Percentiles rank a stretch among this genome's conserved stretches.
phyloP scores from a whole-genome alignment of 2,329 filamentous ascomycete genomes.

The Eutypa lata region DNA sequence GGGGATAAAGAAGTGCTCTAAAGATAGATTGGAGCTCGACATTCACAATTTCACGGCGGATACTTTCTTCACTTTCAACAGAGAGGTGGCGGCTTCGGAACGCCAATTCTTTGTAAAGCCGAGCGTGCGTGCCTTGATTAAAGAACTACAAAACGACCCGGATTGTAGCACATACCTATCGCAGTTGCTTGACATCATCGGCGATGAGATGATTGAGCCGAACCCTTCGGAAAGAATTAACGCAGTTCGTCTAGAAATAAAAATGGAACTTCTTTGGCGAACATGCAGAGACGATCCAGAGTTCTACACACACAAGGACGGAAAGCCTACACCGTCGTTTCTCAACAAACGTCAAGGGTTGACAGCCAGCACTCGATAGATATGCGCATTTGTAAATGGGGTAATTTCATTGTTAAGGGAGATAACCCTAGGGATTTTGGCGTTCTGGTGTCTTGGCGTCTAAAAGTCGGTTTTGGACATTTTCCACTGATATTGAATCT shows the following conservation, averaged over 20 bases:
- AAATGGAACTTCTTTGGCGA: conserved; percentile 5
- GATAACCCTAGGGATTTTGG: no score
- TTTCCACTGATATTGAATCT: no score
- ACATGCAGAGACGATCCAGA: conserved; percentile 3
- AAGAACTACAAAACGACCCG: conserved; percentile 4
- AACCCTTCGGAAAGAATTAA: conserved; percentile 5
- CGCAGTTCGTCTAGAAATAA: conserved; percentile 1
- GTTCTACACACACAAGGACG: conserved; percentile 9
- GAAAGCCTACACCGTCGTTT: neutral
- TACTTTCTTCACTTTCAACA: conserved; percentile 15
- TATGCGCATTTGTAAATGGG: no score
- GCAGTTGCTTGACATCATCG: conserved; percentile 13
- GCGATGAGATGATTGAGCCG: conserved; percentile 15
- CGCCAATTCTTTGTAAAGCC: conserved; percentile 10
- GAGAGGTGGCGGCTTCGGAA: neutral
- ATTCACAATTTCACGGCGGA: conserved; percentile 11
- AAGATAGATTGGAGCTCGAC: conserved; percentile 5
- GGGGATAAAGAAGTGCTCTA: conserved; percentile 10
- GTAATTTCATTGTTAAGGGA: no score
- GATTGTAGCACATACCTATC: conserved; percentile 9
- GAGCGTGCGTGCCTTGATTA: conserved; percentile 10
- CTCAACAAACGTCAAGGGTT: no score
- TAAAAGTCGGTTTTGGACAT: no score
- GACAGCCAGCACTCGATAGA: no score
- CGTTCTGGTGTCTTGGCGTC: neutral